Evolutionary conservation across 148 eudicot genomes (phyloP).

Genomic region (Cornus suecica): DNA sequence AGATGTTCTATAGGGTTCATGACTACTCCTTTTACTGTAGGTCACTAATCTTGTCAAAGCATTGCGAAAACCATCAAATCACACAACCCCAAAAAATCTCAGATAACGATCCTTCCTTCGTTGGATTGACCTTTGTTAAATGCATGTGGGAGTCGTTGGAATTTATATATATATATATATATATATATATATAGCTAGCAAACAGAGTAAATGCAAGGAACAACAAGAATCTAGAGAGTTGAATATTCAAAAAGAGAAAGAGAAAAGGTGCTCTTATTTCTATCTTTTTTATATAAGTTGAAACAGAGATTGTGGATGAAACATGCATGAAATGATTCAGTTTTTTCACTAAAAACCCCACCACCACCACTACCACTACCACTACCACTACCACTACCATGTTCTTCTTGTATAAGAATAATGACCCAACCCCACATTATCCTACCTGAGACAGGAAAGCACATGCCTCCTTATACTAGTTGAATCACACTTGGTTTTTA

Average conservation of each 20-base stretch:
- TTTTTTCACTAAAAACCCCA: slow-evolving; percentile 21
- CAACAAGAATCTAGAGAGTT: slow-evolving; percentile 13
- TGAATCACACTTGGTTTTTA: background rate
- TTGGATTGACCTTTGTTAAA: slow-evolving; percentile 5
- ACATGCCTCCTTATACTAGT: slow-evolving; percentile 27
- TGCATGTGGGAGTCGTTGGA: slow-evolving; percentile 28
- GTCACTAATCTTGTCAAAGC: too few species aligned
- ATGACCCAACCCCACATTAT: slow-evolving; percentile 25
- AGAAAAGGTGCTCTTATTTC: slow-evolving; percentile 1
- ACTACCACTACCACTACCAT: slow-evolving; percentile 39
- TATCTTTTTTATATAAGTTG: slow-evolving; percentile 8
- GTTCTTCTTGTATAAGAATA: slow-evolving; percentile 33
- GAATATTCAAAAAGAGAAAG: slow-evolving; percentile 15
- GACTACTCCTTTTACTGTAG: too few species aligned
- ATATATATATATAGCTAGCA: background rate
- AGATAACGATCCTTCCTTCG: slow-evolving; percentile 3
- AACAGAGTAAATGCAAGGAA: background rate
- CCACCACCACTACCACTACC: slow-evolving; percentile 33
- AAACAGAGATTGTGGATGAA: slow-evolving; percentile 29
- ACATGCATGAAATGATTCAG: slow-evolving; percentile 33
- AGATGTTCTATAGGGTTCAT: too few species aligned
- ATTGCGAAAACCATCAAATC: background rate
- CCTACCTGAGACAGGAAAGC: slow-evolving; percentile 3
- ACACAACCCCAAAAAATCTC: background rate
- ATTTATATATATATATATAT: background rate